These are phyloP conservation scores for Kurtzmaniella quercitrusa DNA, from an alignment of 1,139 yeast species.

Conservation along the genomic window DNA sequence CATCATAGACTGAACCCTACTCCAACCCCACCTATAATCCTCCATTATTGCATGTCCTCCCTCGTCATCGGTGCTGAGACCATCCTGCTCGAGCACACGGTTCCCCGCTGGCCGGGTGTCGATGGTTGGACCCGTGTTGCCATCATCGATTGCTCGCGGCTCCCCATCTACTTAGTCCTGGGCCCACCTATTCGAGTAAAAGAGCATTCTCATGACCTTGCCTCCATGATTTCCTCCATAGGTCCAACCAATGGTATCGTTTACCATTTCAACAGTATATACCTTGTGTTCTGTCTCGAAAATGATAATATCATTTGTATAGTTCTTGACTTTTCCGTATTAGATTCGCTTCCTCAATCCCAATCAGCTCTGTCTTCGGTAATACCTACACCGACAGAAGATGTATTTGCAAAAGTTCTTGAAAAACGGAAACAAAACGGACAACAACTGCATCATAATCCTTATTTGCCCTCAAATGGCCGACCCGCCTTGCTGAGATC, in stretches of 20 bases:
- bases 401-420: constrained; percentile 36
- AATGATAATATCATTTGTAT: constrained; percentile 11
- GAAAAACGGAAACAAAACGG: constrained; percentile 21
- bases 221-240: neutral
- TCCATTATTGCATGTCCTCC: neutral
- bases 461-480: constrained; percentile 11
- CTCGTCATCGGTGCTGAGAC: neutral
- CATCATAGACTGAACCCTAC: too few species aligned
- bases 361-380: neutral
- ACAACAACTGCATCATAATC: constrained; percentile 14
- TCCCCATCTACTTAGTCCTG: constrained; percentile 2
- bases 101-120: neutral
- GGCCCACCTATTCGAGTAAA: neutral
- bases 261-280: constrained; percentile 9
- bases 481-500: constrained; percentile 4
- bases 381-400: constrained; percentile 10
- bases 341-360: neutral
- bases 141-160: neutral
- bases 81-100: neutral
- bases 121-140: neutral
- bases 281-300: constrained; percentile 20
- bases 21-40: neutral
- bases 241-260: neutral
- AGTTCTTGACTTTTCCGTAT: constrained; percentile 14
- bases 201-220: neutral